These are phyloP conservation scores for Ilyonectria mors-panacis DNA, from an alignment of 2,329 filamentous ascomycete species.

Conservation along the genomic window DNA sequence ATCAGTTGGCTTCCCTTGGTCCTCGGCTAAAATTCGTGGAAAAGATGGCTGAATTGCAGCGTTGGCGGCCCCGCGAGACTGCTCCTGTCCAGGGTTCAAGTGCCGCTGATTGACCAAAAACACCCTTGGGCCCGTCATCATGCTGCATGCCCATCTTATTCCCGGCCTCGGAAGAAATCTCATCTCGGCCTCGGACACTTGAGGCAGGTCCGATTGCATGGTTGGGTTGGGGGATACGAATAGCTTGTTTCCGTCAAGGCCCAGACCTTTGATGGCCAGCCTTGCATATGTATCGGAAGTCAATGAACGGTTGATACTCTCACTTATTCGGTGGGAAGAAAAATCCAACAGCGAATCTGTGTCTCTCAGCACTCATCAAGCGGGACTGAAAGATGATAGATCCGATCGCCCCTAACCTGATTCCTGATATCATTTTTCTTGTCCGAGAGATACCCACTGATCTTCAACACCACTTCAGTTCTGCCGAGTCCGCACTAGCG, in stretches of 20 bases:
- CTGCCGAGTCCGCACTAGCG: constrained; percentile 37
- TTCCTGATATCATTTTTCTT: constrained; percentile 14
- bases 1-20: constrained; percentile 12
- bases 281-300: background rate
- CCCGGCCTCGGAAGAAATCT: constrained; percentile 32
- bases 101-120: constrained; percentile 34
- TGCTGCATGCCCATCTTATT: constrained; percentile 43
- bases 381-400: background rate
- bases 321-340: background rate
- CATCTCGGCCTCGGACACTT: constrained; percentile 15
- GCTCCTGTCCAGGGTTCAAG: constrained; percentile 20
- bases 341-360: background rate
- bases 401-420: background rate
- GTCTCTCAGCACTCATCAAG: background rate
- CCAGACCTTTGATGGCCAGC: background rate
- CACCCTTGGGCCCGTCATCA: constrained; percentile 22
- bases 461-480: constrained; percentile 23
- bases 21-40: constrained; percentile 33
- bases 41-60: constrained; percentile 22
- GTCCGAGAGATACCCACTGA: constrained; percentile 26
- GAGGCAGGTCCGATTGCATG: constrained; percentile 6
- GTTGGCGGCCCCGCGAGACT: constrained; percentile 17
- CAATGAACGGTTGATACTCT: background rate
- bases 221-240: constrained; percentile 8
- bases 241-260: background rate